A percentile compares a stretch with the other conserved stretches of the same genome.
These are phyloP conservation scores for Vitis labrusca DNA, from an alignment of 164 flowering plant genomes.

Conservation along the genomic window DNA sequence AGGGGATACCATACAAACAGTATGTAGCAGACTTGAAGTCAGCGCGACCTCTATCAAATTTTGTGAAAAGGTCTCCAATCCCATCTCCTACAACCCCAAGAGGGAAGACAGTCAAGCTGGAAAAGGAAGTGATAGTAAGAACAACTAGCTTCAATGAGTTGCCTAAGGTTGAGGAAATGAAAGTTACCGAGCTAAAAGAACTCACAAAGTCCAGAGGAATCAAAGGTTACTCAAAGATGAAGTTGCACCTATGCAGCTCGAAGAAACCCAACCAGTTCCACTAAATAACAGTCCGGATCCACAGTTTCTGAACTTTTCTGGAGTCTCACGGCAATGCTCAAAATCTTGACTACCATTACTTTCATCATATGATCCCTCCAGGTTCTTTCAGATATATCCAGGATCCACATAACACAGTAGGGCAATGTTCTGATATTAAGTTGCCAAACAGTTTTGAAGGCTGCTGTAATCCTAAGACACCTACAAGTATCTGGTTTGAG, in stretches of 20 bases:
- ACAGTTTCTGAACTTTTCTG: constrained; percentile 18
- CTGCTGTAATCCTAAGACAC: constrained; percentile 12
- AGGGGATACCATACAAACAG: constrained; percentile 6
- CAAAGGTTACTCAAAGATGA: constrained; percentile 67
- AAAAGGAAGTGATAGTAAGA: constrained; percentile 7
- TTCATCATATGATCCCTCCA: constrained; percentile 21
- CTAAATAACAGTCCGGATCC: constrained; percentile 16
- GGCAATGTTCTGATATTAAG: constrained; percentile 25
- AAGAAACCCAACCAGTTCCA: constrained; percentile 13
- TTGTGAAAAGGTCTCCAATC: constrained; percentile 61
- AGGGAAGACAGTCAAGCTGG: constrained; percentile 16
- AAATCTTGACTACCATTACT: constrained; percentile 20
- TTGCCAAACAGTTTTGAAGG: constrained; percentile 20
- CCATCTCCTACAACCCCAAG: constrained; percentile 26
- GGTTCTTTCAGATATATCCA: constrained; percentile 21
- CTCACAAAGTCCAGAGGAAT: constrained; percentile 62
- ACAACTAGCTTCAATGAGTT: constrained; percentile 4
- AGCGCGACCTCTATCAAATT: constrained; percentile 51
- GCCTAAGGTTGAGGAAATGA: constrained; percentile 37
- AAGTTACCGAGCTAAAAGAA: constrained; percentile 55
- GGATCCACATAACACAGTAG: constrained; percentile 15
- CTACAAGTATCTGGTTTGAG: constrained; percentile 16
- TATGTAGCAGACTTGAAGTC: constrained; percentile 20
- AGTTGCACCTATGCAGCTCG: constrained; percentile 28
- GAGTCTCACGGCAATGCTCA: constrained; percentile 17